Percentiles rank a stretch among this genome's conserved stretches.
Evolutionary conservation across 1,284 basidiomycete genomes (phyloP).

Genomic region (Xerocomus nothofagi): DNA sequence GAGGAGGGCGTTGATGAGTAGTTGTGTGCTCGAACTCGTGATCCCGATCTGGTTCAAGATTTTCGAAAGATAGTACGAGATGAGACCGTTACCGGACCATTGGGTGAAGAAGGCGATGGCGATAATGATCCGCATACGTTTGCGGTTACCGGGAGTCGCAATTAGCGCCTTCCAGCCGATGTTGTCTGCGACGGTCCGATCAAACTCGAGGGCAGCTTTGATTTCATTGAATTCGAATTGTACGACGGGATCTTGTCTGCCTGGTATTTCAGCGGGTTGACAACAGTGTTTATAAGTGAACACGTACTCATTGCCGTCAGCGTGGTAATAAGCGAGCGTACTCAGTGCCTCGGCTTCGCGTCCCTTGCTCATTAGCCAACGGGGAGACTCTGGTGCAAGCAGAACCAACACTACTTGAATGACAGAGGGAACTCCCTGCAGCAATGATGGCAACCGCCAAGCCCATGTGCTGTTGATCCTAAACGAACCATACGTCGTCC

Average conservation of each 20-base stretch:
- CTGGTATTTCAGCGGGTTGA: conserved; percentile 47
- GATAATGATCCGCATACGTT: conserved; percentile 68
- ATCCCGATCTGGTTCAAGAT: conserved; percentile 74
- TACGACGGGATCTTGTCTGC: conserved; percentile 69
- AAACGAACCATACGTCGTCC: conserved; percentile 76
- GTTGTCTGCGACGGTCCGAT: conserved; percentile 53
- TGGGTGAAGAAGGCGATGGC: conserved; percentile 72
- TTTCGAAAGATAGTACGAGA: conserved; percentile 74
- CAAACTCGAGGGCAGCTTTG: conserved; percentile 69
- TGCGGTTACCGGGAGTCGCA: conserved; percentile 63
- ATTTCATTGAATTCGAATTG: conserved; percentile 78
- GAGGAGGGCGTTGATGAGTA: conserved; percentile 71
- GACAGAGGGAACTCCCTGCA: conserved; percentile 67
- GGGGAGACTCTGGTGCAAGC: conserved; percentile 70
- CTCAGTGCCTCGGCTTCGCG: conserved; percentile 59
- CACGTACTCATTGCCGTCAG: conserved; percentile 60
- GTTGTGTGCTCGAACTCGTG: conserved; percentile 55
- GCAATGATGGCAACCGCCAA: conserved; percentile 72
- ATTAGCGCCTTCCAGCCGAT: conserved; percentile 65
- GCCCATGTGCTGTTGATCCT: conserved; percentile 65
- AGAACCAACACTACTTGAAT: conserved; percentile 61
- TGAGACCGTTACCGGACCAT: conserved; percentile 76
- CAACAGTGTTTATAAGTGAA: conserved; percentile 24
- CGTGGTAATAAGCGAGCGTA: conserved; percentile 75
- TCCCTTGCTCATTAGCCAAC: conserved; percentile 69